Evolutionary conservation across 2,329 filamentous ascomycete species (phyloP).

Genomic region (Parafenestella ontariensis): DNA sequence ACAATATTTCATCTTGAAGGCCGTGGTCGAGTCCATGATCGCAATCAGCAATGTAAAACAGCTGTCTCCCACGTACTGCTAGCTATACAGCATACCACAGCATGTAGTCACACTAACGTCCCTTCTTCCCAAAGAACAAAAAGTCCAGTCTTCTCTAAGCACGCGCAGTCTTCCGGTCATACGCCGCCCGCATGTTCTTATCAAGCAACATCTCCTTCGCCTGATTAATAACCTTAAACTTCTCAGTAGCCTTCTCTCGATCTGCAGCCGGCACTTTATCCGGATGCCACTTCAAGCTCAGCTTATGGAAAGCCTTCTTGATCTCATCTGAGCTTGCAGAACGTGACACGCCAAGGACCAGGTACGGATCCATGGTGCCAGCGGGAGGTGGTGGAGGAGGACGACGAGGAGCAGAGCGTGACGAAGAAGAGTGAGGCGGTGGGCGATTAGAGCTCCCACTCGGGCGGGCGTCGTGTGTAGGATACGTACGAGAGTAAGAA

Average conservation of each 20-base stretch:
- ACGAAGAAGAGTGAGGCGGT: neutral
- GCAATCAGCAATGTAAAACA: too few species aligned
- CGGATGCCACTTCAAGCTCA: conserved; percentile 94
- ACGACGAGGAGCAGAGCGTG: neutral
- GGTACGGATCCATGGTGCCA: conserved; percentile 71
- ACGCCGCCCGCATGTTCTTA: conserved; percentile 5
- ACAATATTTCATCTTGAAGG: too few species aligned
- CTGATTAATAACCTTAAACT: conserved; percentile 22
- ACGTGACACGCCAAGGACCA: conserved; percentile 78
- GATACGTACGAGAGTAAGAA: too few species aligned
- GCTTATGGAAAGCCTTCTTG: conserved; percentile 93
- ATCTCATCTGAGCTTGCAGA: conserved; percentile 79
- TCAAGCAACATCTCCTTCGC: conserved; percentile 23
- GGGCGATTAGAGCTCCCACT: neutral
- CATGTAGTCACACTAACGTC: neutral
- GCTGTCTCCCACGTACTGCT: neutral
- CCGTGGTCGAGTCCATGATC: too few species aligned
- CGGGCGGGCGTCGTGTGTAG: neutral
- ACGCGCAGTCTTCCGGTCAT: too few species aligned
- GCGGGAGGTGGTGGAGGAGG: neutral
- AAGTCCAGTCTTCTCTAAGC: too few species aligned
- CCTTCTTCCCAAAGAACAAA: neutral
- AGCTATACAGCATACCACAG: neutral
- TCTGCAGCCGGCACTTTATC: conserved; percentile 57
- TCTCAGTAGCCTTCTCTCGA: conserved; percentile 21